Conservation (phyloP, 257 asterid genomes). For the Lycium barbarum region DNA sequence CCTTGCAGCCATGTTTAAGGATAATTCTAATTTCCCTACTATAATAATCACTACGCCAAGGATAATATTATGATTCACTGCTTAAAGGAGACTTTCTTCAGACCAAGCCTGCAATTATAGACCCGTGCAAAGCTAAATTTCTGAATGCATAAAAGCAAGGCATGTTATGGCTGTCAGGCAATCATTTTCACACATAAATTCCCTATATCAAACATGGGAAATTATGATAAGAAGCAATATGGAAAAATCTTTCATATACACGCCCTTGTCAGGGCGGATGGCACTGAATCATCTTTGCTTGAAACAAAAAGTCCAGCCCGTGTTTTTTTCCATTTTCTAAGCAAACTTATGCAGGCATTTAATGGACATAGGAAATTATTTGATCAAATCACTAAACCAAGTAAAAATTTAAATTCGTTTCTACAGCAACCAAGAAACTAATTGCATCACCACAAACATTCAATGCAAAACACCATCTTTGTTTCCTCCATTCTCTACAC, state of each 20-base stretch:
- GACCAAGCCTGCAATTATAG: not conserved
- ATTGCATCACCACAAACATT: not conserved
- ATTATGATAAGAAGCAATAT: not conserved
- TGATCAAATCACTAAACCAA: not conserved
- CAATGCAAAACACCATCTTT: not conserved
- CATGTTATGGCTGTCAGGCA: not conserved
- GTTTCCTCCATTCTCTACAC: not conserved
- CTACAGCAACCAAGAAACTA: not conserved
- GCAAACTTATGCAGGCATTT: not conserved
- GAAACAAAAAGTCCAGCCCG: not conserved
- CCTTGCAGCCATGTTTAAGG: not conserved
- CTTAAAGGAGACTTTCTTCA: not conserved
- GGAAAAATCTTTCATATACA: not conserved
- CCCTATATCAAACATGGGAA: not conserved
- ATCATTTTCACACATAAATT: not conserved
- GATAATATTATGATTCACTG: not conserved
- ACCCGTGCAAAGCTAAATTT: not conserved
- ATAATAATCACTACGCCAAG: not conserved
- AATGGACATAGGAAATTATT: not conserved
- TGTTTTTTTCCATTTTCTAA: not conserved
- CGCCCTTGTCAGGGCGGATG: not conserved
- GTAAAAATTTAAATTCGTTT: not conserved
- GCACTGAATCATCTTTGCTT: not conserved
- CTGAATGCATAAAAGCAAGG: not conserved
- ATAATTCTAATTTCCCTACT: not conserved